Evolutionary conservation across 257 asterid genomes (phyloP), one percentile per base, ranked within the genome.

Genomic region (Schizonepeta tenuifolia): DNA sequence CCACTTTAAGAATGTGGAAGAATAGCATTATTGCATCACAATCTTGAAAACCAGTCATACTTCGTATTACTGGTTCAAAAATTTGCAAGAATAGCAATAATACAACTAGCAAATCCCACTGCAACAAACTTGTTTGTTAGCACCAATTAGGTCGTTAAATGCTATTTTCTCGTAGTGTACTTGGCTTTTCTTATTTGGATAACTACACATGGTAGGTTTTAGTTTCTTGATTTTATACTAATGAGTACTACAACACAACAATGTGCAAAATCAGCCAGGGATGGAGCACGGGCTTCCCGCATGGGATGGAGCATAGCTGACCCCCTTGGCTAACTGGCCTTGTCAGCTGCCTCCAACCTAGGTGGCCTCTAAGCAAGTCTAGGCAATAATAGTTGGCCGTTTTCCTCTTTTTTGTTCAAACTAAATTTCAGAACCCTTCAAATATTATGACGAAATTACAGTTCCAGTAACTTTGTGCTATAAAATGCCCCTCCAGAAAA

Each of bases 171-270:
- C 43, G 7, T 28, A 14, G 22, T 14, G 44, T 6, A 4, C 9
- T 40, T 55, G 22, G 20, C 54, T 24, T 58, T 43, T 40, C 55
- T 15, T 38, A 57, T 70, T 70, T 43, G 15, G 75, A 55, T 31
- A 69, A 54, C 57, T 55, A 40, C 47, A 13, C 13, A 57, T 44
- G 67, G 75, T 28, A 70, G 46, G 75, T 26, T 4, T 58, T 43
- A 58, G 9, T 26, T 44, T 6, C 1, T 2, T 28, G 15, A 15
- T 24, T 41, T 20, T 9, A 46, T 24, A 35, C 28, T 18, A 21
- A 9, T 21, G 14, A 54, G 66, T 21, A 57, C 44, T 14, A 58
- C 33, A 58, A 18, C 57, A 51, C 18, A 55, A 21, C 62, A 55
- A 10, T 55, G 1, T 11, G 17, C 36, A 55, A 54, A 54, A 55